These are phyloP conservation scores for Melanomma pulvis-pyrius DNA, from an alignment of 495 filamentous ascomycete genomes.

Conservation along the genomic window DNA sequence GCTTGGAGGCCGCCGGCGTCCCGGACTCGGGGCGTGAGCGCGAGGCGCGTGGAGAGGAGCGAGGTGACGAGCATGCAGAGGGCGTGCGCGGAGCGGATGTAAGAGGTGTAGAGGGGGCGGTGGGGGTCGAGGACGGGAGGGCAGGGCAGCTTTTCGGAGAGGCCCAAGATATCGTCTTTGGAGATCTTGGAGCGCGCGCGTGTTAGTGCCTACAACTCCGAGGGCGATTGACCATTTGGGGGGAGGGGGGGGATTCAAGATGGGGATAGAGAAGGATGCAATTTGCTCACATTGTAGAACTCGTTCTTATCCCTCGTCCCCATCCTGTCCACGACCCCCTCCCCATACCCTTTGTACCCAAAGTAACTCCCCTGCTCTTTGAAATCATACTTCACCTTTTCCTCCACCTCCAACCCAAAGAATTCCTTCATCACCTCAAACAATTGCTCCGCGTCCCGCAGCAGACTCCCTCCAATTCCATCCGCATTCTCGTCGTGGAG, in stretches of 20 bases:
- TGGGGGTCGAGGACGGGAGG: slow-evolving; percentile 49
- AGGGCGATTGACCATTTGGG: too few species aligned
- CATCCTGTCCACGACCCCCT: slow-evolving; percentile 53
- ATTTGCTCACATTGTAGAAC: slow-evolving; percentile 69
- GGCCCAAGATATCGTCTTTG: slow-evolving; percentile 59
- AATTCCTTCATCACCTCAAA: slow-evolving; percentile 52
- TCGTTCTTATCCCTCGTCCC: slow-evolving; percentile 62
- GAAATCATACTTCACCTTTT: slow-evolving; percentile 59
- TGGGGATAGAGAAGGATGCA: slow-evolving; percentile 14
- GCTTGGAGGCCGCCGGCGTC: slow-evolving; percentile 46
- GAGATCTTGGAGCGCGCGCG: slow-evolving; percentile 46
- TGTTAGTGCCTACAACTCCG: neutral
- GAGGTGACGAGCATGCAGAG: slow-evolving; percentile 54
- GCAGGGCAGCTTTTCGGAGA: slow-evolving; percentile 50
- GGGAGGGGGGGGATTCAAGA: neutral
- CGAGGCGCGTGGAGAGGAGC: slow-evolving; percentile 55
- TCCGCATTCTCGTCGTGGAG: slow-evolving; percentile 39
- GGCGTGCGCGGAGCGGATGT: slow-evolving; percentile 54
- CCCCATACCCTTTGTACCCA: slow-evolving; percentile 60
- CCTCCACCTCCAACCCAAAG: slow-evolving; percentile 55
- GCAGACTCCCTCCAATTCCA: slow-evolving; percentile 47
- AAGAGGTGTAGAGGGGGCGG: slow-evolving; percentile 50
- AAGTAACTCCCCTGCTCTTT: slow-evolving; percentile 39
- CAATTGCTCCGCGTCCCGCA: slow-evolving; percentile 51
- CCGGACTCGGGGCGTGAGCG: slow-evolving; percentile 45